Evolutionary conservation across 2,329 filamentous ascomycete species (phyloP), one percentile per base, ranked within the genome.

Genomic region (Xylaria sp.): DNA sequence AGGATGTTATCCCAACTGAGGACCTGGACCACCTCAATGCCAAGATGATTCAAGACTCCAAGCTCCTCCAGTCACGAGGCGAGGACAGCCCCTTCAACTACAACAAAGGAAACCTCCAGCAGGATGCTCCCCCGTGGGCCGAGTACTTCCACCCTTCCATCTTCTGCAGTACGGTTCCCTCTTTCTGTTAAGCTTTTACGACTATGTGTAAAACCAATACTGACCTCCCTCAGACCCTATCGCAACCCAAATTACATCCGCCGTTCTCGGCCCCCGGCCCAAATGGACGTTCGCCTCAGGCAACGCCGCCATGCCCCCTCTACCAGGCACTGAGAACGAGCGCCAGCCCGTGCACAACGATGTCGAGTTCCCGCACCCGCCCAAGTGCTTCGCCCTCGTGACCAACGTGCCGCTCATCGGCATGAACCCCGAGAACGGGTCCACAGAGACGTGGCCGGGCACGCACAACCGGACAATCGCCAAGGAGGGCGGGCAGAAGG

Each of bases 21-120:
- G 73, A 81, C 11, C 74, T 89, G 1, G 83, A 89, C 67, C 68
- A 70, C 9, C 75, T 89, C 46, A 89, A 89, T 69, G 65, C 69
- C 55, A 84, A 83, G 67, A 89, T 89, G 87, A 79, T 85, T 0
- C 37, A 83, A 51, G 87, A 89, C 70, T 86, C 86, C 1, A 76
- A 76, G 1, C 69, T 73, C 2, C 76, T 89, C 1, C 83, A 84
- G 57, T 76, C 75, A 0, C 75, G 78, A 28, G 84, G 84, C 2
- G 80, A 86, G 14, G 78, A 84, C n/a, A 81, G 82, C 0, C 84
- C 84, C 0, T 89, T 83, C 77, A 89, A 89, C 69, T 88, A 88
- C 71, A 88, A 88, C 70, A 82, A 80, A 50, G 84, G 84, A 3
- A 89, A 88, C 64, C 77, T 88, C 23, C 86, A 89, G 65, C 87